Base-by-base conservation (phyloP, 176 grass and related monocot species). In the Carex cristatella region DNA sequence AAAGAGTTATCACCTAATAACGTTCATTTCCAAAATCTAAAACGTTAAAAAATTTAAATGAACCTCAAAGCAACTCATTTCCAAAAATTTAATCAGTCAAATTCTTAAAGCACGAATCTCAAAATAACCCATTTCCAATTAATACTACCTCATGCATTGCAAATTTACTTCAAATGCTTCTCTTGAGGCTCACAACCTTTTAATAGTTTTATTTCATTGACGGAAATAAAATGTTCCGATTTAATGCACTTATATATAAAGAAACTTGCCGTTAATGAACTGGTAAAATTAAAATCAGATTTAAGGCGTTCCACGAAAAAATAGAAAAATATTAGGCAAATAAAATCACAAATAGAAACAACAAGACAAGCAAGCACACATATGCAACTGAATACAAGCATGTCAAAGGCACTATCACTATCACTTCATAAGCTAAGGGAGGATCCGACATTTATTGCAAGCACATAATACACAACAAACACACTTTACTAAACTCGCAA, bases 381-480 rank as follows among this genome's bases (percentile, higher is more conserved):
- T 40, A 75, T n/a, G 46, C 46, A 68, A 75, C 19, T 79, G 53
- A 76, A 58, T 58, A 79, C 30, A 37, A 30, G 53, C 5, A 79
- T 32, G 53, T 79, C 53, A 28, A 9, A 57, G 6, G 30, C 30
- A 58, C 51, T 58, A 79, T 18, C 30, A 58, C 51, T 58, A 79
- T 18, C 74, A 79, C 74, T 79, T 58, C 23, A 78, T 5, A 12
- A 57, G 53, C 74, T 78, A 78, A 78, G 28, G 27, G 28, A 57
- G 7, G 27, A 78, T 78, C 69, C 31, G 12, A 78, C 28, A 78
- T 57, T 78, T 78, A 78, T 78, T 78, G 74, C 51, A 57, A 35
- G 2, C 30, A 79, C 53, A 79, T 57, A 79, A 13, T 79, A 63
- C 48, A 51, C 48, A 58, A 79, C 53, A 79, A 56, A 30, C 74